phyloP scores from a whole-genome alignment of 495 filamentous ascomycete genomes.

The Penicillium macrosclerotiorum region DNA sequence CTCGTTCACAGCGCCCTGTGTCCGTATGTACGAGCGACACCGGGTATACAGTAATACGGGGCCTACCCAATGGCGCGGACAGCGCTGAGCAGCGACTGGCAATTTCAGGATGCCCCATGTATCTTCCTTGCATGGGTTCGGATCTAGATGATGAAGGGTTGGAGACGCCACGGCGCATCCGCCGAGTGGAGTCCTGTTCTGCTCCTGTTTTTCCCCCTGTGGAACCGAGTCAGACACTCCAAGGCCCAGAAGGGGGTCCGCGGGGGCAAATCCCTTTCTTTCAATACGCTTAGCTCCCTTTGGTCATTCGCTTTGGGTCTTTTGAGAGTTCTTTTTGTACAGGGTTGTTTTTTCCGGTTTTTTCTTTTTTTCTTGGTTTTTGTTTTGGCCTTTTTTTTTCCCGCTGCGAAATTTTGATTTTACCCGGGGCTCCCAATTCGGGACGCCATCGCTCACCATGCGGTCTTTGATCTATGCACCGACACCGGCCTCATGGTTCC shows the following conservation, averaged over 20 bases:
- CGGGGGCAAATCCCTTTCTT: not conserved
- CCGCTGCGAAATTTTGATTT: no score
- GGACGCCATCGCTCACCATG: no score
- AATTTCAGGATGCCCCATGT: slow-evolving; percentile 23
- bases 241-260: not conserved
- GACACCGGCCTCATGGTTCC: no score
- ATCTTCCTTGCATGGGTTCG: slow-evolving; percentile 32
- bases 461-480: no score
- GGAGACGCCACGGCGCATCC: slow-evolving; percentile 15
- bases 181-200: slow-evolving; percentile 19
- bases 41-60: slow-evolving; percentile 19
- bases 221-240: slow-evolving; percentile 23
- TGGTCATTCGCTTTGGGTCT: not conserved
- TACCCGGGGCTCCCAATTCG: no score
- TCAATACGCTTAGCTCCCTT: not conserved
- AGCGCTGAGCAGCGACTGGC: slow-evolving; percentile 1
- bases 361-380: no score
- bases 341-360: no score
- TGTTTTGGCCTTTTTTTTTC: no score
- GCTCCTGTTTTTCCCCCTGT: slow-evolving; percentile 18
- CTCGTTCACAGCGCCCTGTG: slow-evolving; percentile 10
- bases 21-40: slow-evolving; percentile 1
- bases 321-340: no score
- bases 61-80: slow-evolving; percentile 11
- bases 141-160: slow-evolving; percentile 24